Conservation (phyloP, 176 grass and related monocot species). For the Eragrostis curvula region DNA sequence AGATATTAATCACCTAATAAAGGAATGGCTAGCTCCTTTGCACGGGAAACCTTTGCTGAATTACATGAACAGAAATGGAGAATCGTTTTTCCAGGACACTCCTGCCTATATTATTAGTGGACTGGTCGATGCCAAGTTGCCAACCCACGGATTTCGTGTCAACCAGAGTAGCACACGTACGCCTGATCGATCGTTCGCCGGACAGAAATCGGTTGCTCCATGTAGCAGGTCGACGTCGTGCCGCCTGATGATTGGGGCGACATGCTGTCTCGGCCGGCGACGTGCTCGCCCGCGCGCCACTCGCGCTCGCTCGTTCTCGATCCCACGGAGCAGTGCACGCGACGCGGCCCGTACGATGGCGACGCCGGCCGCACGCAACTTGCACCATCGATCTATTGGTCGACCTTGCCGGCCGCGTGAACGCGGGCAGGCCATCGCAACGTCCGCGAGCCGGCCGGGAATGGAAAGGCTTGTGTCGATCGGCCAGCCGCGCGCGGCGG, state of each 20-base stretch:
- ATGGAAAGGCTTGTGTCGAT: no score
- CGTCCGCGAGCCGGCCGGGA: no score
- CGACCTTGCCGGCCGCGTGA: no score
- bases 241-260: not conserved
- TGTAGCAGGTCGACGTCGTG: not conserved
- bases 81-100: no score
- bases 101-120: no score
- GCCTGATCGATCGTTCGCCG: not conserved
- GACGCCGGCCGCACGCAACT: not conserved
- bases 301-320: not conserved
- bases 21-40: not conserved
- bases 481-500: no score
- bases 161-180: not conserved
- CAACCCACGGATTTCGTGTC: not conserved
- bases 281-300: constrained; percentile 17
- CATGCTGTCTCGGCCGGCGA: constrained; percentile 1
- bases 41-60: not conserved
- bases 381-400: not conserved
- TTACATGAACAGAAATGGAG: no score
- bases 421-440: no score
- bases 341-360: no score
- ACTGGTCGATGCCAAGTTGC: no score
- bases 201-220: not conserved
- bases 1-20: not conserved
- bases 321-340: not conserved